Percentiles rank a stretch among this genome's conserved stretches.
Conservation (phyloP, 257 asterid species). For the Fraxinus quadrangulata region DNA sequence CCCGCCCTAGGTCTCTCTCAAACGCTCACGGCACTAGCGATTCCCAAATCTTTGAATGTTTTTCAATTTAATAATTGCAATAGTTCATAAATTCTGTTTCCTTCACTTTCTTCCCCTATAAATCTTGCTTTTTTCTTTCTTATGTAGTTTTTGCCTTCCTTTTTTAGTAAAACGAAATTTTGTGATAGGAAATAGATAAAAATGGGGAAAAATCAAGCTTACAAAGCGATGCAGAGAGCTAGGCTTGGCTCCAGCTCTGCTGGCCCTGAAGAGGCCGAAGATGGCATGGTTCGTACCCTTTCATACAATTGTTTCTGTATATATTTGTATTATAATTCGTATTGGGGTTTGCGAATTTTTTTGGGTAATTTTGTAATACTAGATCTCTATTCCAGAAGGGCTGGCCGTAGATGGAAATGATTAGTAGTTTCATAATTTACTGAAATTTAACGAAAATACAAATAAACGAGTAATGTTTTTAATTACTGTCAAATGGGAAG, state of each 20-base stretch:
- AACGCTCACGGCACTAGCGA: not conserved
- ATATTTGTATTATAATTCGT: not conserved
- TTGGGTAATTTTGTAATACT: not conserved
- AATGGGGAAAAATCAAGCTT: constrained; percentile 92
- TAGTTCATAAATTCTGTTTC: not conserved
- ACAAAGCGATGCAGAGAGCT: constrained; percentile 91
- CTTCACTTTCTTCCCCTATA: not conserved
- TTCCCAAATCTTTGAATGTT: not conserved
- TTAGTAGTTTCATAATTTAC: not conserved
- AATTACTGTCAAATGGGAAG: constrained; percentile 1
- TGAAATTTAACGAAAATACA: not conserved
- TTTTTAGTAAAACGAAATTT: not conserved
- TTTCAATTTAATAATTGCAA: not conserved
- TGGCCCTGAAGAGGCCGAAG: constrained; percentile 78
- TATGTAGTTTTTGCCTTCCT: not conserved
- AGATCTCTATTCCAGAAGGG: not conserved
- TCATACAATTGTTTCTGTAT: constrained; percentile 34
- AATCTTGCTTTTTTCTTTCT: not conserved
- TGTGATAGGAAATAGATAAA: not conserved
- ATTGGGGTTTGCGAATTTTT: not conserved
- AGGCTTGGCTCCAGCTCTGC: constrained; percentile 73
- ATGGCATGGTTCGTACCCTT: constrained; percentile 92
- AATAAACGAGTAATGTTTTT: not conserved
- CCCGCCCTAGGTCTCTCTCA: not conserved
- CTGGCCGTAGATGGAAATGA: constrained; percentile 15